Evolutionary conservation across 164 flowering plant species (phyloP), one percentile per base, ranked within the genome.

Genomic region (Litsea cubeba): DNA sequence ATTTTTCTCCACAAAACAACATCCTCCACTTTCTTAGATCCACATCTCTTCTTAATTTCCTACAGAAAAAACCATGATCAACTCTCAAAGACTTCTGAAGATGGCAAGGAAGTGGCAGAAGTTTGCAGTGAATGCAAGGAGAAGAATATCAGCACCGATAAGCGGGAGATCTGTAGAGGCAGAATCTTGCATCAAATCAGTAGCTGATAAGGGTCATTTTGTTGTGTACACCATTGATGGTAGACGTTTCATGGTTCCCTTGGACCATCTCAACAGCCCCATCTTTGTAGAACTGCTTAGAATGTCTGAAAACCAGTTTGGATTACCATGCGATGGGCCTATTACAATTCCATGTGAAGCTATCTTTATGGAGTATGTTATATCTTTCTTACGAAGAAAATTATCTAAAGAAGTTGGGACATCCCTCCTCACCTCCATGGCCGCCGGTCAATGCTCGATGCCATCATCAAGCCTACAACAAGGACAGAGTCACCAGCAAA

Each of bases 291-390:
- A 78, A 70, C 72, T 85, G 6, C 65, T 85, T 10, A 76, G 64
- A 32, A 71, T 85, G 79, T 54, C 60, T 54, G 80, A 74, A 69
- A 81, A 79, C 28, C 72, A 76, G 68, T 79, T 79, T 58, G 84
- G 84, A 20, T 35, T 81, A 50, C 71, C 75, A 22, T 32, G 67
- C 22, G 26, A 81, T 62, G 77, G 81, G 6, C 77, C 80, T 12
- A 77, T 82, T 24, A 79, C 63, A 25, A 51, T 82, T 65, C 82
- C 80, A 0, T 82, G 78, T 14, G 79, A 77, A 28, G 69, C 76
- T 0, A 50, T 62, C 12, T 75, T 75, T 73, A 62, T 81, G 77
- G 80, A 81, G 3, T 76, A 75, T 28, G 54, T 73, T 1, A 54
- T 80, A 17, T 73, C 75, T 8, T 23, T 76, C 30, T 28, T 76